These are phyloP conservation scores for Fusarium marasasianum DNA, from an alignment of 2,329 filamentous ascomycete genomes.

Conservation along the genomic window DNA sequence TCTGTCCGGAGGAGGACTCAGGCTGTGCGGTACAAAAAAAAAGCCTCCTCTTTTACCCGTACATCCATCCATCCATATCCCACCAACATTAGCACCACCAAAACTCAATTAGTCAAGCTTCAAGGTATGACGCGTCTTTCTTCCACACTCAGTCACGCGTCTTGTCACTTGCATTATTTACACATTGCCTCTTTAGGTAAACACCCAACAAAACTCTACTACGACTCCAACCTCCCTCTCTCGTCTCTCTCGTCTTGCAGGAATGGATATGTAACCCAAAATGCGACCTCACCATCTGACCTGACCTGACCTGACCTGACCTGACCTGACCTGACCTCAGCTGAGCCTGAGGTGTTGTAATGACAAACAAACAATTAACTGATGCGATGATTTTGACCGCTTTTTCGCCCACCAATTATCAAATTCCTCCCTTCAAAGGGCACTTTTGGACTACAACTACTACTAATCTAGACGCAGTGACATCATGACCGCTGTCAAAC, in stretches of 20 bases:
- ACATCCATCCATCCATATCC: neutral
- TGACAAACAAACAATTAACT: neutral
- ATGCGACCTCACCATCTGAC: conserved; percentile 20
- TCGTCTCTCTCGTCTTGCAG: neutral
- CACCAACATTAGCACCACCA: neutral
- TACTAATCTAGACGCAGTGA: neutral
- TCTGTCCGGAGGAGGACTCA: neutral
- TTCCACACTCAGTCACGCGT: conserved; percentile 12
- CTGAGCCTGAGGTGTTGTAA: neutral
- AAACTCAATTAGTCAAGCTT: conserved; percentile 12
- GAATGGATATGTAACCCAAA: conserved; percentile 30
- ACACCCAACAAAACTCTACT: conserved; percentile 10
- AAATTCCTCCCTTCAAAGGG: neutral
- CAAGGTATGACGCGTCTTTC: conserved; percentile 15
- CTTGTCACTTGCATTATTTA: conserved; percentile 22
- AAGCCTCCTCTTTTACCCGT: neutral
- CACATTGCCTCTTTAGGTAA: conserved; percentile 30
- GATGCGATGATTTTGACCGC: conserved; percentile 18
- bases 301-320: neutral
- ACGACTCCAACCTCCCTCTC: neutral
- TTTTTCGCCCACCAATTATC: conserved; percentile 1
- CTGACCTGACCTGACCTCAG: neutral
- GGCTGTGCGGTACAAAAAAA: neutral
- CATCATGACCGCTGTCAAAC: conserved; percentile 23
- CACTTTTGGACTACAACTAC: neutral